Conservation (phyloP, 345 rosid species). For the Hibiscus mutabilis region DNA sequence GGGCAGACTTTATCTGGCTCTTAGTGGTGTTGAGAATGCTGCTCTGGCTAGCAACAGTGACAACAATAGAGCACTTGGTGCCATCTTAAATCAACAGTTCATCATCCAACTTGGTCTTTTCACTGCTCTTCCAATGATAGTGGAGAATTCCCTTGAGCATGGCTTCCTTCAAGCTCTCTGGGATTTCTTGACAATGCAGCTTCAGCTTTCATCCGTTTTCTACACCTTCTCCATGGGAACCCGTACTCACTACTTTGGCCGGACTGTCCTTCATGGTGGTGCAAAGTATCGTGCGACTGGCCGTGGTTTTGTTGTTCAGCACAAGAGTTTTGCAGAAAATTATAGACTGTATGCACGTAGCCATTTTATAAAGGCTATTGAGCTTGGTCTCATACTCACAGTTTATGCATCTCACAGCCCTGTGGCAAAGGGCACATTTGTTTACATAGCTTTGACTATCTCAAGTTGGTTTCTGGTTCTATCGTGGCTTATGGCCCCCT, state of each 20-base stretch:
- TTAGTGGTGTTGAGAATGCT: constrained; percentile 54
- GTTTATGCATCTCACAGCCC: constrained; percentile 55
- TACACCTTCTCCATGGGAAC: constrained; percentile 9
- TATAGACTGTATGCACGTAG: constrained; percentile 65
- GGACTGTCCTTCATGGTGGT: constrained; percentile 12
- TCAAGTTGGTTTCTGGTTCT: constrained; percentile 65
- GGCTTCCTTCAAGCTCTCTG: constrained; percentile 10
- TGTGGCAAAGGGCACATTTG: constrained; percentile 51
- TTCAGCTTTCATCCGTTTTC: constrained; percentile 12
- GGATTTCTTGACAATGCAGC: constrained; percentile 7
- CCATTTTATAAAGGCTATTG: constrained; percentile 61
- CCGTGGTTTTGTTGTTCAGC: constrained; percentile 11
- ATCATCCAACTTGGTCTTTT: constrained; percentile 8
- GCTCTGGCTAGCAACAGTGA: background rate
- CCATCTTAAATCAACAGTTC: constrained; percentile 6
- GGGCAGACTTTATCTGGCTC: constrained; percentile 91
- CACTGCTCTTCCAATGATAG: constrained; percentile 9
- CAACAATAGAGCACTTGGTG: constrained; percentile 5
- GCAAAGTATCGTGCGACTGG: constrained; percentile 9
- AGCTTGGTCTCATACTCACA: constrained; percentile 57
- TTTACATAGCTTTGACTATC: constrained; percentile 57
- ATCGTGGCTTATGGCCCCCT: constrained; percentile 68
- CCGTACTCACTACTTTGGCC: constrained; percentile 8
- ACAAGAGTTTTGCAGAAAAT: constrained; percentile 48
- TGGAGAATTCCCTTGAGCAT: constrained; percentile 10